Percentiles rank a stretch among this genome's conserved stretches.
Conservation (phyloP, 163 green algal species). For the Scenedesmus sp. region DNA sequence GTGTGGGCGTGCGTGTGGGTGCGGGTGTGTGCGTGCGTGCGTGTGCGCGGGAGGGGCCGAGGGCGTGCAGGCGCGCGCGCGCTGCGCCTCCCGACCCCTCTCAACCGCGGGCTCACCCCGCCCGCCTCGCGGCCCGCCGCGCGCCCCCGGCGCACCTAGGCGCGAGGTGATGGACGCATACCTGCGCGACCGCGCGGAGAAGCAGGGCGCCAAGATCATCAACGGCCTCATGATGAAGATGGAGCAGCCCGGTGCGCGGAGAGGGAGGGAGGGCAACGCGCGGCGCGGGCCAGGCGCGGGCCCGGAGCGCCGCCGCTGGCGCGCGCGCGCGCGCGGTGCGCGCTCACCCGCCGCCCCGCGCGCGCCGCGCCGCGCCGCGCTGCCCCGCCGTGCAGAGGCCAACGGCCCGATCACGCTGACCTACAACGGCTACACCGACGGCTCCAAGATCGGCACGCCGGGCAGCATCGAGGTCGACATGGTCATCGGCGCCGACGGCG, state of each 20-base stretch:
- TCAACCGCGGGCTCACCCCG: too few species aligned
- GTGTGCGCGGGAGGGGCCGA: too few species aligned
- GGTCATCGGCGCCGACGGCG: slow-evolving; percentile 96
- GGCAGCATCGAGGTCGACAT: slow-evolving; percentile 86
- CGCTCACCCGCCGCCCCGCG: background rate
- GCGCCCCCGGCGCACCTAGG: too few species aligned
- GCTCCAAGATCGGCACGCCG: slow-evolving; percentile 85
- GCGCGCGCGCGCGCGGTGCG: too few species aligned
- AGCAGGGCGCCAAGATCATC: slow-evolving; percentile 83
- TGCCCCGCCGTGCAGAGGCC: slow-evolving; percentile 25
- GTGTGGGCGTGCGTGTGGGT: too few species aligned
- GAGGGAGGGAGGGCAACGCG: background rate
- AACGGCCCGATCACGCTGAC: slow-evolving; percentile 87
- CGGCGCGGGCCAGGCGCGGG: too few species aligned
- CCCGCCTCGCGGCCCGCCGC: too few species aligned
- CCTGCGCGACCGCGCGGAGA: slow-evolving; percentile 91
- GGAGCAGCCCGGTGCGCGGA: slow-evolving; percentile 57
- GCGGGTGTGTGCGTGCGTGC: too few species aligned
- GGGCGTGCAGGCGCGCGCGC: too few species aligned
- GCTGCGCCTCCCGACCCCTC: too few species aligned
- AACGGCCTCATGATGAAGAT: slow-evolving; percentile 79
- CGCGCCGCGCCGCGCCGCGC: background rate
- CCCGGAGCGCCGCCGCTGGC: too few species aligned
- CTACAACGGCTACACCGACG: slow-evolving; percentile 94
- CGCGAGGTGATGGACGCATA: slow-evolving; percentile 95